Conservation (phyloP, 331 rosid species). For the Quercus tomentella region DNA sequence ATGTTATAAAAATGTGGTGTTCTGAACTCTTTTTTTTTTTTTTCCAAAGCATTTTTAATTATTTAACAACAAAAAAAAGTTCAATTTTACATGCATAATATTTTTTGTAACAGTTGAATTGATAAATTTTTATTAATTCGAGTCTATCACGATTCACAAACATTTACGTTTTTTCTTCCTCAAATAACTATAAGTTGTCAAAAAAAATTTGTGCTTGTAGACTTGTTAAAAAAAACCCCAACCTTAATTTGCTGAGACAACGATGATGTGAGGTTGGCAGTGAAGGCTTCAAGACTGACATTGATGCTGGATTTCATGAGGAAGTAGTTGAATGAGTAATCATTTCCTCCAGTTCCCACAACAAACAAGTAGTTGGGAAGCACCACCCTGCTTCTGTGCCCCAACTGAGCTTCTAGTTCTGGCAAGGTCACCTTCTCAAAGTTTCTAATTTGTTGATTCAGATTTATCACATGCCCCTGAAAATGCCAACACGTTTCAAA, state of each 20-base stretch:
- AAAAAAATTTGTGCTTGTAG: too few species aligned
- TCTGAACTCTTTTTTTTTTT: too few species aligned
- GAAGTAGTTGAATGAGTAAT: conserved; percentile 45
- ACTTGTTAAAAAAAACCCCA: neutral
- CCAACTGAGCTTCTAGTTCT: conserved; percentile 18
- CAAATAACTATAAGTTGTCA: too few species aligned
- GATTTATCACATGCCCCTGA: conserved; percentile 38
- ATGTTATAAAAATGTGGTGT: too few species aligned
- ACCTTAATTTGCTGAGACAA: conserved; percentile 38
- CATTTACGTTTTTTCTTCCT: too few species aligned
- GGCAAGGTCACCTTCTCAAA: conserved; percentile 42
- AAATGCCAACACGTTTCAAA: neutral
- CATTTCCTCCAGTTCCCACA: conserved; percentile 47
- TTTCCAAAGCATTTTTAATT: too few species aligned
- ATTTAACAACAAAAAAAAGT: too few species aligned
- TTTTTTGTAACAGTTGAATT: too few species aligned
- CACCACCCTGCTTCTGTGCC: neutral
- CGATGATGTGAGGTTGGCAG: conserved; percentile 28
- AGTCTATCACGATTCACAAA: too few species aligned
- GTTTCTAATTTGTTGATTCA: conserved; percentile 34
- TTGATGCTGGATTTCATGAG: conserved; percentile 13
- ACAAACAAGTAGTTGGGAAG: conserved; percentile 37
- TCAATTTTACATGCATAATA: too few species aligned
- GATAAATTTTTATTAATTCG: too few species aligned
- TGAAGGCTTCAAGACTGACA: conserved; percentile 26